Base-by-base conservation (phyloP, 2,329 filamentous ascomycete species). In the Colletotrichum theobromicola region DNA sequence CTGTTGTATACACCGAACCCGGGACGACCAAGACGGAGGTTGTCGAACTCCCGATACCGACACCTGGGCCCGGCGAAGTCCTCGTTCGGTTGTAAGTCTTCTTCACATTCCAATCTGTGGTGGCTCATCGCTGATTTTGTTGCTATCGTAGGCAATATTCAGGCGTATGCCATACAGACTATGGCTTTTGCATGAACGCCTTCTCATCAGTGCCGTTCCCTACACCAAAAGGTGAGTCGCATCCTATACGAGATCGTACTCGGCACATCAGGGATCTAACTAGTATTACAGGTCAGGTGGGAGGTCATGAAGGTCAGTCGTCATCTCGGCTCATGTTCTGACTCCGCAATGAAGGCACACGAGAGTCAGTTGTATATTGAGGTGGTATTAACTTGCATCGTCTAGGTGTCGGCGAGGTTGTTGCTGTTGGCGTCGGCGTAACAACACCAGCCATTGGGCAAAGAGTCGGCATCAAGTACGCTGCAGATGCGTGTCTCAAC, bases 131-230 rank as follows among this genome's bases (percentile, higher is more conserved):
- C 64, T 70, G 12, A 71, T 34, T 1, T 24, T 32, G 30, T 46
- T 67, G 7, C 15, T 24, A 42, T 63, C 15, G 10, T 13, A 79
- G 78, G 15, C 76, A 76, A 28, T 76, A 78, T 65, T 78, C 77
- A n/a, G 77, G 77, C 18, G 79, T 81, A 24, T 81, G 79, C 61
- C 79, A 80, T 34, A 80, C 79, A 8, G 79, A 81, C 57, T 78
- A 79, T 60, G 78, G 77, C 8, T 77, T 78, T 35, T 80, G 79
- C 72, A 71, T 74, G 34, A 78, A 77, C 35, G 65, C 74, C n/a
- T 77, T 77, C 71, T 72, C 58, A 32, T 74, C 71, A 37, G 61
- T 76, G 15, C 77, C 77, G 9, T 74, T 70, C 42, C 71, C 71
- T 7, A 74, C 71, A 35, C 71, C 71, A 18, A 74, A 65, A 65